Percentiles rank a stretch among this genome's conserved stretches.
phyloP scores from a whole-genome alignment of 352 stramenopile species.

The Pythium aquatile region DNA sequence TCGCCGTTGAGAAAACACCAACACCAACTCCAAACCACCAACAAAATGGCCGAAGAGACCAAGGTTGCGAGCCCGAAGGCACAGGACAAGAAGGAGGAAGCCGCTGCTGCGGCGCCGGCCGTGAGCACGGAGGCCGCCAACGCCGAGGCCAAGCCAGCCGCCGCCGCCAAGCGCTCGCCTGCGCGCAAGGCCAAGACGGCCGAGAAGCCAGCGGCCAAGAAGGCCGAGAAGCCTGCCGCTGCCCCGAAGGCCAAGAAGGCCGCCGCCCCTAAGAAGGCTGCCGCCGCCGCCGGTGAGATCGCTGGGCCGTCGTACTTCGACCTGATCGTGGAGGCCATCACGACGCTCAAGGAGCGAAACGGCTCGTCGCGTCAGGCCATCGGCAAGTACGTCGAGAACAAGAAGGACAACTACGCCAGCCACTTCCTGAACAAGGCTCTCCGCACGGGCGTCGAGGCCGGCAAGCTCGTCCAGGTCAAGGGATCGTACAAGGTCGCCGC shows the following conservation, averaged over 20 bases:
- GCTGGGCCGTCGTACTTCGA: slow-evolving; percentile 83
- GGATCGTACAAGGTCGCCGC: slow-evolving; percentile 80
- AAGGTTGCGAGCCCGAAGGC: slow-evolving; percentile 48
- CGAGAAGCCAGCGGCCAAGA: slow-evolving; percentile 39
- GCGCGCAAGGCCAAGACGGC: slow-evolving; percentile 68
- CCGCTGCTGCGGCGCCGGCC: slow-evolving; percentile 11
- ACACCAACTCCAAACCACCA: background rate
- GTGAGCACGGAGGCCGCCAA: slow-evolving; percentile 21
- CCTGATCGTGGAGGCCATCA: slow-evolving; percentile 89
- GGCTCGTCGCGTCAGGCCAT: slow-evolving; percentile 91
- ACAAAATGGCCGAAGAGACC: slow-evolving; percentile 40
- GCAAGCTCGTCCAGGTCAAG: slow-evolving; percentile 88
- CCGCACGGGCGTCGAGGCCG: slow-evolving; percentile 82
- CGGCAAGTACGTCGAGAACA: slow-evolving; percentile 84
- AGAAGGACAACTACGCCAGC: slow-evolving; percentile 80
- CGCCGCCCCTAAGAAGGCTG: slow-evolving; percentile 30
- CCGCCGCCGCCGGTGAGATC: slow-evolving; percentile 27
- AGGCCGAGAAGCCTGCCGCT: slow-evolving; percentile 25
- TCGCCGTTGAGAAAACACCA: background rate
- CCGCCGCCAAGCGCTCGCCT: slow-evolving; percentile 49
- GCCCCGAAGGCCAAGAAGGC: slow-evolving; percentile 27
- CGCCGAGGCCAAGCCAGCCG: slow-evolving; percentile 23
- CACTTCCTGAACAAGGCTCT: slow-evolving; percentile 90
- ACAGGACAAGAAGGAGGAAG: slow-evolving; percentile 25
- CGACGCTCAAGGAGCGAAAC: slow-evolving; percentile 90